Conservation (phyloP, 2,329 filamentous ascomycete species). For the Hypoxylon sp. region DNA sequence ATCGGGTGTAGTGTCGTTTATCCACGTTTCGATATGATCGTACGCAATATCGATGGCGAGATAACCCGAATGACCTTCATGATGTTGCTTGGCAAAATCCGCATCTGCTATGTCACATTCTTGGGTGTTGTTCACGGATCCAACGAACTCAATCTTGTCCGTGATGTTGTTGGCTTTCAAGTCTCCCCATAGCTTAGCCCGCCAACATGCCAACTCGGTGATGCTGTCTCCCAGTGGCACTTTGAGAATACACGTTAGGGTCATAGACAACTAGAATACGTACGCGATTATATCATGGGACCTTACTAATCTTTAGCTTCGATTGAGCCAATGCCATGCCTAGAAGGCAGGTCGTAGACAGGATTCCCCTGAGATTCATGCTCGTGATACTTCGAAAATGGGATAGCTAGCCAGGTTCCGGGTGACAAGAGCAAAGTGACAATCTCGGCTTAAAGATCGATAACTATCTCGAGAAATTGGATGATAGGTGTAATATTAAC, state of each 20-base stretch:
- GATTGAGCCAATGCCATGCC: conserved; percentile 21
- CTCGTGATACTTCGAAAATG: too few relatives aligned
- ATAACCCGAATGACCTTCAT: conserved; percentile 56
- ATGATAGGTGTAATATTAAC: too few relatives aligned
- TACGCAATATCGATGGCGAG: conserved; percentile 55
- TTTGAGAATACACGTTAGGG: conserved; percentile 21
- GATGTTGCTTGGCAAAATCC: conserved; percentile 51
- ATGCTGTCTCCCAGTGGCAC: conserved; percentile 56
- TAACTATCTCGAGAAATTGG: too few relatives aligned
- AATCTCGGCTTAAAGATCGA: too few relatives aligned
- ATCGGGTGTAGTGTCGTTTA: conserved; percentile 50
- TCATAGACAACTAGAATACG: too few relatives aligned
- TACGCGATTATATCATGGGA: too few relatives aligned
- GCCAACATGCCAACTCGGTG: conserved; percentile 57
- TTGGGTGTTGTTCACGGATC: conserved; percentile 51
- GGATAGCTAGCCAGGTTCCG: too few relatives aligned
- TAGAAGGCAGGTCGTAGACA: conserved; percentile 16
- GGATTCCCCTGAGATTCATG: conserved; percentile 20
- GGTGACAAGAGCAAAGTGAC: too few relatives aligned
- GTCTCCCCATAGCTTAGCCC: conserved; percentile 52
- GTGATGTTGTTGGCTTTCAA: conserved; percentile 48
- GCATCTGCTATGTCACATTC: conserved; percentile 47
- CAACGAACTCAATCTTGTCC: conserved; percentile 53
- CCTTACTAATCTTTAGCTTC: conserved; percentile 34
- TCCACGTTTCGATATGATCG: conserved; percentile 52